Evolutionary conservation across 208 protist genomes (phyloP).

Genomic region (Strigomonas galati): DNA sequence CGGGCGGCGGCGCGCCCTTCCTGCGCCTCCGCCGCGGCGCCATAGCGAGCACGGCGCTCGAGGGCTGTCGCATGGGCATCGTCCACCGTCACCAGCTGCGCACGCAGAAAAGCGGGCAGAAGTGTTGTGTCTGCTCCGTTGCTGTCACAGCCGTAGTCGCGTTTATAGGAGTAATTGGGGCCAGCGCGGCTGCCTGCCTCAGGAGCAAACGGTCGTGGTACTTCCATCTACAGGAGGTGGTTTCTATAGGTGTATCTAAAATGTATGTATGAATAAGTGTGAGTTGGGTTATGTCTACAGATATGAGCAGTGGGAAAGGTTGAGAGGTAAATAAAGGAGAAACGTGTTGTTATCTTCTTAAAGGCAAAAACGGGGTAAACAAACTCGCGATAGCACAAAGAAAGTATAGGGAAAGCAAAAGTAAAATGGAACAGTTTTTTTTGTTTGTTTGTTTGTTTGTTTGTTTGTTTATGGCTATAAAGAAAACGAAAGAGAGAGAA

Average conservation of each 20-base stretch:
- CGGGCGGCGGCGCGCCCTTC: neutral
- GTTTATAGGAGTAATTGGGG: neutral
- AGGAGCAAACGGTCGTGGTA: too few relatives aligned
- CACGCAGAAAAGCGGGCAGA: neutral
- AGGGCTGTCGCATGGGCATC: neutral
- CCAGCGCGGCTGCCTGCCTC: neutral
- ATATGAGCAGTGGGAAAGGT: neutral
- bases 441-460: neutral
- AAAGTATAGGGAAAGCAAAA: neutral
- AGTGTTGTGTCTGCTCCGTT: neutral
- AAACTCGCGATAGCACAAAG: neutral
- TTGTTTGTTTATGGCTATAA: neutral
- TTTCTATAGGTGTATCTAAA: neutral
- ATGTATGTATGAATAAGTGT: conserved; percentile 13
- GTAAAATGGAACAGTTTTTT: neutral
- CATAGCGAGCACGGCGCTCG: neutral
- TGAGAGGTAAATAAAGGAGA: neutral
- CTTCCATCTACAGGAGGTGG: neutral
- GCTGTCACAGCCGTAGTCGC: neutral
- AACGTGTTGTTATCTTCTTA: neutral
- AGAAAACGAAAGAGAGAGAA: too few relatives aligned
- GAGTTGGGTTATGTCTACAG: neutral
- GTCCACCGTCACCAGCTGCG: neutral
- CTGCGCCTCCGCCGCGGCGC: neutral
- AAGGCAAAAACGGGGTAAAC: neutral